These are phyloP conservation scores for Botryotinia calthae DNA, from an alignment of 2,329 filamentous ascomycete species.

Conservation along the genomic window DNA sequence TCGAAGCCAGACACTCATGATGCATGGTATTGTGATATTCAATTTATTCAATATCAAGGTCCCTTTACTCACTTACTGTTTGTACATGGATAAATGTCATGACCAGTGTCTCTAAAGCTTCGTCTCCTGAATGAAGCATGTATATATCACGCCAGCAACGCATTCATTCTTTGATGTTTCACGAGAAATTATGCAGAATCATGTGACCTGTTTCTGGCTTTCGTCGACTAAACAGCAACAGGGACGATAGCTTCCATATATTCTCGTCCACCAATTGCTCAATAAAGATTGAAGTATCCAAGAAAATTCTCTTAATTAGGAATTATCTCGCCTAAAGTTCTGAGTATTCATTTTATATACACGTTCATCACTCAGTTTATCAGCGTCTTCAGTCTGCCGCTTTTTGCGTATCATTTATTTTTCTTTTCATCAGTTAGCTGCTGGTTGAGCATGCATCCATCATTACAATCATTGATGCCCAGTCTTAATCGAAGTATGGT, in stretches of 20 bases:
- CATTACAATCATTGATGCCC: background rate
- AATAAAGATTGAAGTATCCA: background rate
- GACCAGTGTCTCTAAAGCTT: background rate
- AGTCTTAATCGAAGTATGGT: no score
- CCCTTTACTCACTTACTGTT: background rate
- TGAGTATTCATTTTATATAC: background rate
- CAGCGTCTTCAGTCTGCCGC: background rate
- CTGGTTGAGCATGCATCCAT: background rate
- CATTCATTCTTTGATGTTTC: background rate
- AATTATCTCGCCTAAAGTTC: background rate
- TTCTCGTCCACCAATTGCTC: background rate
- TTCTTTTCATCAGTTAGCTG: no score
- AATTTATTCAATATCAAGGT: background rate
- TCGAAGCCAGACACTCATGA: no score
- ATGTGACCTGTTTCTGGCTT: background rate
- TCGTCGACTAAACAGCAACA: background rate
- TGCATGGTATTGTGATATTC: background rate
- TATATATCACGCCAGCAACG: background rate
- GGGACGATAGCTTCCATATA: background rate
- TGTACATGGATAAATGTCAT: fast-evolving
- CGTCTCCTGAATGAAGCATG: background rate
- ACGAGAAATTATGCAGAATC: background rate
- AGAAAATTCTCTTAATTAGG: background rate
- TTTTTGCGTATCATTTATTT: no score
- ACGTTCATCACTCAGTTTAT: background rate